Evolutionary conservation across 768 basidiomycete species (phyloP).

Genomic region (Leccinum subtestaceum): DNA sequence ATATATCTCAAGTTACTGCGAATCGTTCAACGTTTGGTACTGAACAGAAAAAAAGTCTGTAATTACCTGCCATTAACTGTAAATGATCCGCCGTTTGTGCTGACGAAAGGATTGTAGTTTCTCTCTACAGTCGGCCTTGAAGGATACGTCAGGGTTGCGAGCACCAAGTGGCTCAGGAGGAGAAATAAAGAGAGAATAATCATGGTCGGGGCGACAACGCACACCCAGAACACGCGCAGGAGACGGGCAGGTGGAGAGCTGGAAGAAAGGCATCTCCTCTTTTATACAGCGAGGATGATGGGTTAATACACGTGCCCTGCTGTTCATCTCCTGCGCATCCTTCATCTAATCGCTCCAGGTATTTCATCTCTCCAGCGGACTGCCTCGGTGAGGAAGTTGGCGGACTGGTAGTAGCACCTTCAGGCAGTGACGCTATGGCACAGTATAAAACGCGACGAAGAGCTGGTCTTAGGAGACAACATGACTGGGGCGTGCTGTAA

Average conservation of each 20-base stretch:
- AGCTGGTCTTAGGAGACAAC: no score
- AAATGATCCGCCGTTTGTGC: conserved; percentile 45
- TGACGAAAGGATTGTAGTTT: conserved; percentile 42
- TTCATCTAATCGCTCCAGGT: conserved; percentile 1
- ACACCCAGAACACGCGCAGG: background rate
- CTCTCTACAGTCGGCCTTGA: conserved; percentile 34
- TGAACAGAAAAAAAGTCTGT: background rate
- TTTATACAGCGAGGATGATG: conserved; percentile 17
- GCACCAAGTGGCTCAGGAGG: conserved; percentile 32
- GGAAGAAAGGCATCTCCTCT: background rate
- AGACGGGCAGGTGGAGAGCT: conserved; percentile 2
- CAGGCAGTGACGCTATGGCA: background rate
- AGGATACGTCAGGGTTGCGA: conserved; percentile 28
- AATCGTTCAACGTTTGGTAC: conserved; percentile 25
- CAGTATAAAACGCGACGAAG: background rate
- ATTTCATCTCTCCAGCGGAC: conserved; percentile 4
- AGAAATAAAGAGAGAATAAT: conserved; percentile 28
- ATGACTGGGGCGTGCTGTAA: background rate
- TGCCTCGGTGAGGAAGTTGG: background rate
- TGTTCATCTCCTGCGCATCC: background rate
- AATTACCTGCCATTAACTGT: conserved; percentile 51
- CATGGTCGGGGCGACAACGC: conserved; percentile 34
- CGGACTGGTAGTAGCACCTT: background rate
- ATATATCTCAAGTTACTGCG: conserved; percentile 40
- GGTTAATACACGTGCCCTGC: conserved; percentile 14